phyloP scores from a whole-genome alignment of 2,329 filamentous ascomycete genomes.

The Tolypocladium inflatum region DNA sequence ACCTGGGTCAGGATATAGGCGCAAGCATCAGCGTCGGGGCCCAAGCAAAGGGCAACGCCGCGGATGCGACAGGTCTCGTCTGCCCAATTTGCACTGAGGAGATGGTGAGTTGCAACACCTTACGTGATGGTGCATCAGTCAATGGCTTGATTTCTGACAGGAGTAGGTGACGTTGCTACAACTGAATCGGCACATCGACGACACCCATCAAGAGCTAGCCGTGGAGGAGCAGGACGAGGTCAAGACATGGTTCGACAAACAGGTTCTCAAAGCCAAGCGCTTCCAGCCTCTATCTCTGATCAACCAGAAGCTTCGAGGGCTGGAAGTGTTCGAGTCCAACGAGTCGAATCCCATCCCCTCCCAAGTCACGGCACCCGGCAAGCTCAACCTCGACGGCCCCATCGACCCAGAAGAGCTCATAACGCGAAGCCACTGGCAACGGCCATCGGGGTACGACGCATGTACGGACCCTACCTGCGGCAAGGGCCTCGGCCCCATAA shows the following conservation, averaged over 20 bases:
- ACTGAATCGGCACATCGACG: slow-evolving; percentile 78
- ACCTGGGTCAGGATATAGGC: slow-evolving; percentile 66
- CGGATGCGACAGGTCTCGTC: slow-evolving; percentile 53
- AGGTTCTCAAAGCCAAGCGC: slow-evolving; percentile 85
- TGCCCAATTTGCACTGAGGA: slow-evolving; percentile 99
- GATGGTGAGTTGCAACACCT: slow-evolving; percentile 56
- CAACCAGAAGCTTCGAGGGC: slow-evolving; percentile 85
- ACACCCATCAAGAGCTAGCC: slow-evolving; percentile 81
- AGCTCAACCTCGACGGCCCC: slow-evolving; percentile 29
- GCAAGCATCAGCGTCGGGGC: slow-evolving; percentile 65
- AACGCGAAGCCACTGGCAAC: slow-evolving; percentile 82
- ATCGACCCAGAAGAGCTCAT: slow-evolving; percentile 85
- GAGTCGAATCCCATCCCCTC: slow-evolving; percentile 41
- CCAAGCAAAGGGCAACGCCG: slow-evolving; percentile 41
- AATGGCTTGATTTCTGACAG: neutral
- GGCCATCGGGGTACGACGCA: slow-evolving; percentile 58
- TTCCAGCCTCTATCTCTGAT: slow-evolving; percentile 87
- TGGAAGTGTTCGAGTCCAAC: slow-evolving; percentile 92
- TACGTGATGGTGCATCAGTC: neutral
- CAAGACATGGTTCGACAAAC: slow-evolving; percentile 93
- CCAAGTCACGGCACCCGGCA: slow-evolving; percentile 23
- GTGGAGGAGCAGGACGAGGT: slow-evolving; percentile 87
- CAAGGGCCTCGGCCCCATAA: slow-evolving; percentile 66
- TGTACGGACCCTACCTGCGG: slow-evolving; percentile 86
- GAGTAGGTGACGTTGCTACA: slow-evolving; percentile 78